These are phyloP conservation scores for Xylaria intraflava DNA, from an alignment of 495 filamentous ascomycete genomes.

Conservation along the genomic window DNA sequence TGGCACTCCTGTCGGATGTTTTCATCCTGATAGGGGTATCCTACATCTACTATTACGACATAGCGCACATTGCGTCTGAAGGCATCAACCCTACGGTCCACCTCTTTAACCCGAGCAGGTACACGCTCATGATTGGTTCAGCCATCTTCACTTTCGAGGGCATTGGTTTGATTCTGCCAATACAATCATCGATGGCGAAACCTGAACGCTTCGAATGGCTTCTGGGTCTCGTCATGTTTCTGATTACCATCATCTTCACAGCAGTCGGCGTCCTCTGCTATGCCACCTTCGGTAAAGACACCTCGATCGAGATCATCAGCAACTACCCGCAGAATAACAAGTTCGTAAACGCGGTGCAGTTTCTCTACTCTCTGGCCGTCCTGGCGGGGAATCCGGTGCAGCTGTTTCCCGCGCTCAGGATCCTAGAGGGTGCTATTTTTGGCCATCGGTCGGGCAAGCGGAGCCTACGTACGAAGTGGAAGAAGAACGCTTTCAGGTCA, in stretches of 20 bases:
- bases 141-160: constrained; percentile 65
- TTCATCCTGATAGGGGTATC: constrained; percentile 57
- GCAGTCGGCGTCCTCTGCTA: constrained; percentile 59
- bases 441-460: constrained; percentile 51
- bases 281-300: constrained; percentile 53
- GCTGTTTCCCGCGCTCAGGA: constrained; percentile 57
- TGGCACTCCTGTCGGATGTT: constrained; percentile 53
- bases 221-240: constrained; percentile 52
- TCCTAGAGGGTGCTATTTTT: constrained; percentile 51
- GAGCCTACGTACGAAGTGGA: constrained; percentile 52
- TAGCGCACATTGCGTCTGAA: constrained; percentile 38
- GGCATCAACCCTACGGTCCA: constrained; percentile 46
- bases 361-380: constrained; percentile 59
- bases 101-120: constrained; percentile 55
- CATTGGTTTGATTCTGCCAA: constrained; percentile 59
- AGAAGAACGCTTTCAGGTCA: constrained; percentile 55
- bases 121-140: constrained; percentile 56
- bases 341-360: constrained; percentile 59
- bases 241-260: constrained; percentile 58
- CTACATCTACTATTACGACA: constrained; percentile 60
- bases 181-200: constrained; percentile 56
- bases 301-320: constrained; percentile 56
- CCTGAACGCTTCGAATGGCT: constrained; percentile 53
- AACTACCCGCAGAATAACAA: constrained; percentile 57
- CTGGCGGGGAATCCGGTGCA: constrained; percentile 58